Conservation (phyloP, 495 filamentous ascomycete genomes). For the Cercophora sp. region DNA sequence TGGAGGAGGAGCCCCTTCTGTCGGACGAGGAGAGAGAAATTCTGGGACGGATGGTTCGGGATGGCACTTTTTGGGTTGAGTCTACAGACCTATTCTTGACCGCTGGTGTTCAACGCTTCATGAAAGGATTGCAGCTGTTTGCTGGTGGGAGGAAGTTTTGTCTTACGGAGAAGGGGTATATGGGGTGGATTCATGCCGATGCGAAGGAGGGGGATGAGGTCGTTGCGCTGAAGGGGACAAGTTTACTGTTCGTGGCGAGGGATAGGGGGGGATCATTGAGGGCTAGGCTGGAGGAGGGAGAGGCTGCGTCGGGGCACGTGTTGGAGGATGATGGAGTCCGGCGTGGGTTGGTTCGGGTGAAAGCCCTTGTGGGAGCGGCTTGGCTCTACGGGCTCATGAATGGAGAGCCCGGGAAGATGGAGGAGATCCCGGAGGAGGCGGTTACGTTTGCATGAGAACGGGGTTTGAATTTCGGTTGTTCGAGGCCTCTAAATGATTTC, state of each 20-base stretch:
- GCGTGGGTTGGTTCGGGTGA: neutral
- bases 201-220: neutral
- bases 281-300: too few relatives aligned
- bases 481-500: too few relatives aligned
- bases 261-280: too few relatives aligned
- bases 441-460: neutral
- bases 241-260: neutral
- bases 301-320: neutral
- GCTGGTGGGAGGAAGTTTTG: neutral
- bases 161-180: neutral
- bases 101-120: neutral
- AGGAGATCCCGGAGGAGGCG: neutral
- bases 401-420: neutral
- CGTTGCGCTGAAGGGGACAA: neutral
- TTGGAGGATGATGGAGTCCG: neutral
- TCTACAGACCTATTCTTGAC: neutral
- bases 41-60: neutral
- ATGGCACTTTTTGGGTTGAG: neutral
- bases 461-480: too few relatives aligned
- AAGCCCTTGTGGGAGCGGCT: neutral
- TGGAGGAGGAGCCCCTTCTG: neutral
- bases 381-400: neutral
- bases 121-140: neutral
- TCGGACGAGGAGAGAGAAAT: neutral
- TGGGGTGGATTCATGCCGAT: neutral